Conservation (phyloP, 306 rosid genomes). For the Astragalus glycyphyllos region DNA sequence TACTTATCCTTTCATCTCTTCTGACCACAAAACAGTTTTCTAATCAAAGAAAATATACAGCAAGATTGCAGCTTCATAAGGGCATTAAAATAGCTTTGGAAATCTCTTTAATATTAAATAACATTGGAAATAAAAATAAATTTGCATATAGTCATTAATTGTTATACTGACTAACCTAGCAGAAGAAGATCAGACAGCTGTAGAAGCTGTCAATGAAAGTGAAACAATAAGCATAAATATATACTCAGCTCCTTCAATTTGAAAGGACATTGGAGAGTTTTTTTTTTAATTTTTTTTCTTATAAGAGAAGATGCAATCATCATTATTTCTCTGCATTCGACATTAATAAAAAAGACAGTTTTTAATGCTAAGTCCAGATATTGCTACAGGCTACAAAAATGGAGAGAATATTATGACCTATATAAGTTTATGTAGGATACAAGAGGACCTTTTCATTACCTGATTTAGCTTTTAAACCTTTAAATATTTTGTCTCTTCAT, state of each 20-base stretch:
- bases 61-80: slow-evolving; percentile 37
- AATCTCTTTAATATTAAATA: no score
- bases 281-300: slow-evolving; percentile 41
- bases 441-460: slow-evolving; percentile 41
- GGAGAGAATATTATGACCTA: slow-evolving; percentile 48
- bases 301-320: slow-evolving; percentile 46
- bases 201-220: slow-evolving; percentile 61
- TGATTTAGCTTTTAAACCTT: slow-evolving; percentile 43
- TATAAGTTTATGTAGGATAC: slow-evolving; percentile 37
- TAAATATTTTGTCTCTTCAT: slow-evolving; percentile 41
- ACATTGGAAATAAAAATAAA: no score
- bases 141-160: slow-evolving; percentile 43
- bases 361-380: slow-evolving; percentile 52
- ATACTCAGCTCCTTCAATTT: slow-evolving; percentile 53
- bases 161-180: slow-evolving; percentile 54
- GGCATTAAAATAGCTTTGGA: not conserved
- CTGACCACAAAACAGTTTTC: slow-evolving; percentile 38
- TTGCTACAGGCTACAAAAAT: slow-evolving; percentile 35
- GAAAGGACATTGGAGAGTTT: slow-evolving; percentile 63
- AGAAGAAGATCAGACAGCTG: slow-evolving; percentile 30
- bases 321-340: slow-evolving; percentile 51
- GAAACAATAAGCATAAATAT: slow-evolving; percentile 53
- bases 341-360: slow-evolving; percentile 46
- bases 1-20: slow-evolving; percentile 37
- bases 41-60: slow-evolving; percentile 36